phyloP scores from a whole-genome alignment of 176 grass and related monocot genomes.

The Hordeum marinum region DNA sequence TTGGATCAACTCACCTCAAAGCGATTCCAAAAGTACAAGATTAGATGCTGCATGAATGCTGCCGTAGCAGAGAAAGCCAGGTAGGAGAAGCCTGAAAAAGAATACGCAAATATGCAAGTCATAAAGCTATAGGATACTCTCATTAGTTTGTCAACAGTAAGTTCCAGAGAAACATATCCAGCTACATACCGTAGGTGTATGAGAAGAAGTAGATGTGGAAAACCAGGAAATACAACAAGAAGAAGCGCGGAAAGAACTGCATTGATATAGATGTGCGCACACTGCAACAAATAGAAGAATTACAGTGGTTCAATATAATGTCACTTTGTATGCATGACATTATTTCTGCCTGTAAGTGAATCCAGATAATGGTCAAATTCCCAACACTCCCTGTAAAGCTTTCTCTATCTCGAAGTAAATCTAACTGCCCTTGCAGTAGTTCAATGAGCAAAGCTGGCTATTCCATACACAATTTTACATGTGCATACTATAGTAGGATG shows the following conservation, averaged over 20 bases:
- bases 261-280: conserved; percentile 98
- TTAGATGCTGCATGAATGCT: conserved; percentile 96
- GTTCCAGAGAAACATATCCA: not conserved
- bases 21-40: conserved; percentile 98
- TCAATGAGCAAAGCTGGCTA: not conserved
- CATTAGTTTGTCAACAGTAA: not conserved
- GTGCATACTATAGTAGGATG: not conserved
- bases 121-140: not conserved
- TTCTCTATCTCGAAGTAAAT: not conserved
- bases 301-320: conserved; percentile 18
- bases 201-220: conserved; percentile 99
- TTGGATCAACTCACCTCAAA: conserved; percentile 68
- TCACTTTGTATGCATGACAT: not conserved
- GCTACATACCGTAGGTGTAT: conserved; percentile 79
- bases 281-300: conserved; percentile 43
- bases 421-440: not conserved
- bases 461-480: not conserved
- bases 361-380: not conserved
- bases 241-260: conserved; percentile 99
- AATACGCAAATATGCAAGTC: not conserved
- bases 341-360: not conserved
- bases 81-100: conserved; percentile 82
- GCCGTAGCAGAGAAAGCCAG: conserved; percentile 92
- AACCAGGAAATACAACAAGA: conserved; percentile 98
- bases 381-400: not conserved